phyloP scores from a whole-genome alignment of 305 asterid genomes.

The Plantago rigida region DNA sequence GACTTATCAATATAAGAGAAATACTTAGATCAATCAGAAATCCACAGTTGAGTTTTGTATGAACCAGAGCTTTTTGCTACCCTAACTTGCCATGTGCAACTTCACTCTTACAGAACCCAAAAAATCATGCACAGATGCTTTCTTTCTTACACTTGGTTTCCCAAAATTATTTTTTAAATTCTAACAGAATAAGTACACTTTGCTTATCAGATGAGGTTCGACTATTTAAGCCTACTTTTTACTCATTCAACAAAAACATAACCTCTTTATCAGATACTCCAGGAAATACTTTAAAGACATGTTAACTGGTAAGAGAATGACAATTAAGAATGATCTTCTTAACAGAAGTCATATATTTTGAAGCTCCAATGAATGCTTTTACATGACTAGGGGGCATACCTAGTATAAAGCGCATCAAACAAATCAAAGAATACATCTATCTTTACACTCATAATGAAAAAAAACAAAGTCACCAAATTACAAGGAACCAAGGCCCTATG shows the following conservation, averaged over 20 bases:
- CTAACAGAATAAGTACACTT: not conserved
- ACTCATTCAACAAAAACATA: constrained; percentile 9
- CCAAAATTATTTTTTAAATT: not conserved
- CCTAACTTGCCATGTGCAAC: not conserved
- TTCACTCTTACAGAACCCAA: not conserved
- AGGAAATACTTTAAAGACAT: constrained; percentile 1
- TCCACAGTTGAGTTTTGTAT: not conserved
- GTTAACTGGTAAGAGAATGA: not conserved
- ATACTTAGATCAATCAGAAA: not conserved
- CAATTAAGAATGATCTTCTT: constrained; percentile 2
- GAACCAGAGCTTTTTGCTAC: not conserved
- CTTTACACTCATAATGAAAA: too few relatives aligned
- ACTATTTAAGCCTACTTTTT: not conserved
- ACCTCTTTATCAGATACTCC: constrained; percentile 11
- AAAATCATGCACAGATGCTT: too few relatives aligned
- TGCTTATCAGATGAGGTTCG: not conserved
- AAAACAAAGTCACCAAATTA: too few relatives aligned
- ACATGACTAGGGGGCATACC: too few relatives aligned
- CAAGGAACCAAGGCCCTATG: not conserved
- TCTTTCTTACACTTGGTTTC: not conserved
- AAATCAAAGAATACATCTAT: too few relatives aligned
- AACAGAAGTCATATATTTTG: not conserved
- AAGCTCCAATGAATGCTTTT: too few relatives aligned
- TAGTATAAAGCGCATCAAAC: too few relatives aligned
- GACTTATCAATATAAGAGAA: not conserved